Evolutionary conservation across 768 basidiomycete species (phyloP).

Genomic region (Tylopilus plumbeoviolaceoides): DNA sequence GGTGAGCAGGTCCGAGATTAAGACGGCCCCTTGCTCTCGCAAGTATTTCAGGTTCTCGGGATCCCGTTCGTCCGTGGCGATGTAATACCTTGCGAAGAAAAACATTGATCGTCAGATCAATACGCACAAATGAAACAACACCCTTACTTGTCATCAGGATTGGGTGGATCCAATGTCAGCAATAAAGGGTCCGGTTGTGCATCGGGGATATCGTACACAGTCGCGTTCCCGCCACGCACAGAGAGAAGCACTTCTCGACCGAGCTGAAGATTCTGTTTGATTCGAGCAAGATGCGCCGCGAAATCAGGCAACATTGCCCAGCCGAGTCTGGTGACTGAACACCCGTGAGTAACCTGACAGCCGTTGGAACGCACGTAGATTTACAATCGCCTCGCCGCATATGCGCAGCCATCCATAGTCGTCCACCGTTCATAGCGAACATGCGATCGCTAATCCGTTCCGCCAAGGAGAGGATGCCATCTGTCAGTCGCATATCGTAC

Average conservation of each 20-base stretch:
- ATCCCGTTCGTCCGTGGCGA: slow-evolving; percentile 43
- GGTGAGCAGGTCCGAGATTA: slow-evolving; percentile 41
- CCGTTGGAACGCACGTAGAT: background rate
- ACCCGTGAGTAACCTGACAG: background rate
- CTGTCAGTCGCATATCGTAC: slow-evolving; percentile 25
- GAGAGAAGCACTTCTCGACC: slow-evolving; percentile 17
- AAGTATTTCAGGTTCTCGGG: slow-evolving; percentile 30
- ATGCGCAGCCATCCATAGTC: slow-evolving; percentile 43
- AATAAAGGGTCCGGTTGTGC: slow-evolving; percentile 16
- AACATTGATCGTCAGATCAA: background rate
- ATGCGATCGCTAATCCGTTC: slow-evolving; percentile 31
- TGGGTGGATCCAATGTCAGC: slow-evolving; percentile 24
- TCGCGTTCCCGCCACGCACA: slow-evolving; percentile 18
- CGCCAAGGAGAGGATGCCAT: slow-evolving; percentile 27
- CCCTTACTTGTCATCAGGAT: slow-evolving; percentile 21
- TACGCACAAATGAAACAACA: background rate
- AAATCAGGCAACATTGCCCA: slow-evolving; percentile 36
- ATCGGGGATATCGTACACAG: slow-evolving; percentile 22
- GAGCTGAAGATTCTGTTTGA: slow-evolving; percentile 23
- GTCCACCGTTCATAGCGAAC: slow-evolving; percentile 24
- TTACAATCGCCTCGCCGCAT: slow-evolving; percentile 45
- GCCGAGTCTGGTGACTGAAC: slow-evolving; percentile 22
- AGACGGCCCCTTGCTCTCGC: slow-evolving; percentile 33
- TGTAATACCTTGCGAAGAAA: slow-evolving; percentile 25
- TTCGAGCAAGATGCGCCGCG: slow-evolving; percentile 30